Base-by-base conservation (phyloP, 2,329 filamentous ascomycete species). In the Aspergillus uvarum region DNA sequence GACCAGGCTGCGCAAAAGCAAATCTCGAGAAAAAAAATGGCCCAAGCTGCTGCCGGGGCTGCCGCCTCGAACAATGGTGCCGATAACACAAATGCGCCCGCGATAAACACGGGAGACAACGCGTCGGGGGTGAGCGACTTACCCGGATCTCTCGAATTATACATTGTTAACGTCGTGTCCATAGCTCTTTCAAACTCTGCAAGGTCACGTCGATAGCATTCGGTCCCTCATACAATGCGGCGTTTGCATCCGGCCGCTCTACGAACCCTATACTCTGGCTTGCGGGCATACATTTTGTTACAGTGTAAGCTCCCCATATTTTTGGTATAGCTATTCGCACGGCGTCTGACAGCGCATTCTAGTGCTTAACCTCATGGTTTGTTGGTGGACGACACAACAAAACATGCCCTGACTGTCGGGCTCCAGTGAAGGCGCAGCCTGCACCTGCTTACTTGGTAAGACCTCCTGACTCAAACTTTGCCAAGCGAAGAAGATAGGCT, bases 211-310 rank as follows among this genome's bases (percentile, higher is more conserved):
- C 50, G 82, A 87, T 66, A 81, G 83, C 65, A 83, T 90, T 62
- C 82, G 86, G 64, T 77, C 75, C 31, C 79, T 88, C 32, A 77
- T 88, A 67, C 87, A 85, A 59, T 90, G 88, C 77, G 86, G 87
- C 64, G 87, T 90, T 63, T 90, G 88, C 74, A 84, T 88, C 65
- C 82, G 85, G 58, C 82, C 87, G 52, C 81, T 90, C 53, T 89
- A 89, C 74, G 87, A 90, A 72, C 88, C 88, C 2, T 90, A 86
- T 74, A 87, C 85, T 19, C 81, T 89, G 55, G 80, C 80, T 6
- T 90, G 88, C 67, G 88, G 88, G 3, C 88, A 90, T 72, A 89
- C 87, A 6, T 90, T 89, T 74, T 90, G 88, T 76, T 90, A 90
- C 70, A 85, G 83, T 49, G 84, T 86, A 65, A 72, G 82, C 75